Evolutionary conservation across 1,139 yeast species (phyloP), one percentile per base, ranked within the genome.

Genomic region (Protomyces gravidus): DNA sequence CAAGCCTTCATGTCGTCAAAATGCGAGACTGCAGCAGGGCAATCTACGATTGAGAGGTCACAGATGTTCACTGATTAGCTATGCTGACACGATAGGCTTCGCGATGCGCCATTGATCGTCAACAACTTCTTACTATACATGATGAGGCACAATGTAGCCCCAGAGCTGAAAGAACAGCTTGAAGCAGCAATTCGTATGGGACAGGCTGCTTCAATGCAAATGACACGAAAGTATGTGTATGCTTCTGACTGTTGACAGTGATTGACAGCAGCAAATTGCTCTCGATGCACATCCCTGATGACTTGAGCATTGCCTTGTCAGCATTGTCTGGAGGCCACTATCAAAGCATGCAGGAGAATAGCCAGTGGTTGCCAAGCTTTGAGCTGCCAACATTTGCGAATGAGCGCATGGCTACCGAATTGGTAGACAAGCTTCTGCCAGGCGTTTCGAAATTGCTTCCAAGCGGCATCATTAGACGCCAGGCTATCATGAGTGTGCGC

Each of bases 71-170:
- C 7, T 7, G 9, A 30, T 5, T 5, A 28, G 7, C 32, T n/a
- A 5, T 4, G 27, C 50, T 33, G 51, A 28, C 19, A 23, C n/a
- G n/a, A 13, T 13, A 25, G 50, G 26, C 51, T 55, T 47, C 33
- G 25, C n/a, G 32, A 28, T 17, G 59, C 59, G 7, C 53, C 59
- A 9, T 26, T 46, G 17, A 47, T 55, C 32, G 42, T 55, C 53
- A 48, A 46, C 40, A 55, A 55, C 26, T 55, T 55, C 21, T 49
- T 55, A 17, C 26, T 28, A 19, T 55, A 48, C 26, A 26, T 55
- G 17, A 27, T 25, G n/a, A 17, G 33, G 19, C 59, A 55, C 32
- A 28, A 49, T 19, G 59, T 42, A 5, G 25, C 48, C 27, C 59
- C 59, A 5, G 59, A 55, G 23, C 28, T 25, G 15, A 17, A 27